These are phyloP conservation scores for Alternaria sp. DNA, from an alignment of 2,329 filamentous ascomycete genomes.

Conservation along the genomic window DNA sequence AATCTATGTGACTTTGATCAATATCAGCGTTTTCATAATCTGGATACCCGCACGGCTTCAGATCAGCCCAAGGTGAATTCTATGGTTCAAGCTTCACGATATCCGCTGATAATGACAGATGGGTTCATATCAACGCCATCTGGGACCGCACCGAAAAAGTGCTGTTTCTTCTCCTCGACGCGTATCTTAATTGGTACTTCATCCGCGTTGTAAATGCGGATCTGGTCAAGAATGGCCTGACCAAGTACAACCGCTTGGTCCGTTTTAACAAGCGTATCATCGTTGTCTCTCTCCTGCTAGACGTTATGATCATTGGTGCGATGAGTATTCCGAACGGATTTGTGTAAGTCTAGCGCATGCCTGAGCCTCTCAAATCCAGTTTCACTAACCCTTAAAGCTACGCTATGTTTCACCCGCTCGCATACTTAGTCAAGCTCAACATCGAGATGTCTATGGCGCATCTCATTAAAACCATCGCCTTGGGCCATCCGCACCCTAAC, in stretches of 20 bases:
- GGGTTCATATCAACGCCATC: slow-evolving; percentile 34
- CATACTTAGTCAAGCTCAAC: slow-evolving; percentile 58
- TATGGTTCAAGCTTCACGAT: neutral
- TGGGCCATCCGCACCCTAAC: slow-evolving; percentile 14
- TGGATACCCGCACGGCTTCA: slow-evolving; percentile 43
- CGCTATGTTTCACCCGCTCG: slow-evolving; percentile 59
- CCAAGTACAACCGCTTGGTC: slow-evolving; percentile 39
- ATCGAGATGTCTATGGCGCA: slow-evolving; percentile 49
- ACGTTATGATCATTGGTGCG: slow-evolving; percentile 52
- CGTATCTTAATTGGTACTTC: slow-evolving; percentile 38
- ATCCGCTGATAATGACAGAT: slow-evolving; percentile 10
- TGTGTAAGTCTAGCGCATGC: slow-evolving; percentile 39
- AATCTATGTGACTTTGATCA: slow-evolving; percentile 32
- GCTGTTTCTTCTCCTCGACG: slow-evolving; percentile 36
- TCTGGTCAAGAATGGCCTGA: slow-evolving; percentile 37
- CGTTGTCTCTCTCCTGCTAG: slow-evolving; percentile 36
- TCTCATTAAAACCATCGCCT: slow-evolving; percentile 49
- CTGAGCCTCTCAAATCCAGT: neutral
- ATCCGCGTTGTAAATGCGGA: slow-evolving; percentile 35
- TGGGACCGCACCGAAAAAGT: slow-evolving; percentile 42
- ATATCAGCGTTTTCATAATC: slow-evolving; percentile 42
- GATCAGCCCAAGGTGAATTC: slow-evolving; percentile 25
- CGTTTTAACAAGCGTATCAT: slow-evolving; percentile 40
- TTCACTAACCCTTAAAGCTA: slow-evolving; percentile 39
- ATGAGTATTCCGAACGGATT: slow-evolving; percentile 55